These are phyloP conservation scores for Sextonia rubra DNA, from an alignment of 164 flowering plant genomes.

Conservation along the genomic window DNA sequence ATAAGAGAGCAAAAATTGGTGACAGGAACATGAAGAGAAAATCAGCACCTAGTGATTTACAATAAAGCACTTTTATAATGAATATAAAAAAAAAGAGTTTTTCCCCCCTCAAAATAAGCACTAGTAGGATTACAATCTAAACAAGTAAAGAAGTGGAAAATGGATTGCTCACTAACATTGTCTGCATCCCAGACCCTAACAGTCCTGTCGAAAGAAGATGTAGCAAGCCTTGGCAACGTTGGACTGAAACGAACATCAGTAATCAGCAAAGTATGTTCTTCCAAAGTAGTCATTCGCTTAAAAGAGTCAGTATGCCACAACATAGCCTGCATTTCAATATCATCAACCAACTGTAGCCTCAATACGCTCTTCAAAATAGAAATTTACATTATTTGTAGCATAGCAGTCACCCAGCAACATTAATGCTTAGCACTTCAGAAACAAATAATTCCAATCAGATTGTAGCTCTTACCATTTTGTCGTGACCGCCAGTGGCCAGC, in stretches of 20 bases:
- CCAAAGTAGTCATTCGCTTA: constrained; percentile 48
- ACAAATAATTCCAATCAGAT: background rate
- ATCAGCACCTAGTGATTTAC: background rate
- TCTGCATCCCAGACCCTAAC: constrained; percentile 89
- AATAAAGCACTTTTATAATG: too few species aligned
- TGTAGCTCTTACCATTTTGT: constrained; percentile 46
- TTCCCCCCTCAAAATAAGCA: background rate
- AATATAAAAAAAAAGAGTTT: background rate
- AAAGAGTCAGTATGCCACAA: constrained; percentile 65
- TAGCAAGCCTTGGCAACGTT: constrained; percentile 66
- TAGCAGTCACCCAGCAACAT: background rate
- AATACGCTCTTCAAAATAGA: background rate
- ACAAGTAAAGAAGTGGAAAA: background rate
- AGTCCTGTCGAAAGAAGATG: constrained; percentile 76
- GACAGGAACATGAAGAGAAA: background rate
- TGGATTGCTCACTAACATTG: constrained; percentile 42
- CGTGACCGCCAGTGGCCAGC: constrained; percentile 95
- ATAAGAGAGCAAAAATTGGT: background rate
- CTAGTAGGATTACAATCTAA: background rate
- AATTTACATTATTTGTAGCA: background rate
- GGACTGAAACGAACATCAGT: constrained; percentile 88
- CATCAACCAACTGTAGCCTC: constrained; percentile 8
- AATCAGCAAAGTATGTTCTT: constrained; percentile 59
- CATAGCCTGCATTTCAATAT: constrained; percentile 46
- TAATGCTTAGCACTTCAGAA: background rate